Evolutionary conservation across 2,329 filamentous ascomycete species (phyloP), one percentile per base, ranked within the genome.

Genomic region (Fusarium bulbicola): DNA sequence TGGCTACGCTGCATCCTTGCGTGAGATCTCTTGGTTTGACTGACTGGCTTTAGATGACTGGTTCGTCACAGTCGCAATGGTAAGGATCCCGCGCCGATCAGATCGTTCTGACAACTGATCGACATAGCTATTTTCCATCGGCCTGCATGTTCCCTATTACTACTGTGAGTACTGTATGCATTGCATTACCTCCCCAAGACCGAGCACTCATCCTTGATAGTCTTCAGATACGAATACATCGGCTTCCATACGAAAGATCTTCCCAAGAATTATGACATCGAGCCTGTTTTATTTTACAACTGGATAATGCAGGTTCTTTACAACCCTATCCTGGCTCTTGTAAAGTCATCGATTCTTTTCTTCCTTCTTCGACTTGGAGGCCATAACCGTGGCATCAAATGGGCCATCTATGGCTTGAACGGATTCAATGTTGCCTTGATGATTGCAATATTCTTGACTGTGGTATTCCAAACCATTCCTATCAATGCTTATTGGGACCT

Each of bases 261-360:
- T 6, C 73, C 71, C 24, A 32, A 66, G 7, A 59, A 58, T 1
- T 74, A 75, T 32, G 49, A 76, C 10, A 7, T 62, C 10, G 59
- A 76, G 28, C 73, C 74, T 5, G 63, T 67, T 7, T 53, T 76
- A 5, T 76, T 73, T 13, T 76, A 74, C 53, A 76, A 76, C 28
- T 76, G 69, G 74, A 70, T 74, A 20, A 67, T 76, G 62, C 74
- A 76, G 40, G 74, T 76, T 5, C 66, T 84, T 5, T 86, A 86
- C 77, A 86, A 85, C 58, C 84, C 85, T 1, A 83, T 86, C 49
- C 73, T 86, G 5, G 83, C 83, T 8, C 78, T 86, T 15, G 81
- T 85, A 63, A 86, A 86, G 73, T 80, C 81, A 5, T 86, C 85
- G 0, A 78, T 85, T 24, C 79, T 86, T 8, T 68, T 86, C n/a